Evolutionary conservation across 495 filamentous ascomycete genomes (phyloP), one percentile per base, ranked within the genome.

Genomic region (Daldinia bambusicola): DNA sequence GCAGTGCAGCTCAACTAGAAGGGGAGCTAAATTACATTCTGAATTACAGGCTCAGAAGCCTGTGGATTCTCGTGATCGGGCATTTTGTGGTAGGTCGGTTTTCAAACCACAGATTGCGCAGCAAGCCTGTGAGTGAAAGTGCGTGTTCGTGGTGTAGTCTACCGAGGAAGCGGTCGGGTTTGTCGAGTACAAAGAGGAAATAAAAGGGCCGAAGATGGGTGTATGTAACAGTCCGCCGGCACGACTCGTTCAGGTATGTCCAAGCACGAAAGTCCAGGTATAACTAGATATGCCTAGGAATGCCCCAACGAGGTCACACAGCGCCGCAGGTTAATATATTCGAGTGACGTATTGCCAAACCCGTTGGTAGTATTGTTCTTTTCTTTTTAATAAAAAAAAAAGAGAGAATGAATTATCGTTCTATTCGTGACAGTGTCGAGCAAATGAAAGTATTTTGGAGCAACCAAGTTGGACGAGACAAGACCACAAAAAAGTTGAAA

Each of bases 11-110:
- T 55, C 20, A 61, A 55, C n/a, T 55, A 61, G 38, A 56, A 34
- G 41, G 53, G 40, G 37, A 61, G 59, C 53, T 32, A 55, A 73
- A 67, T 73, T 76, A 78, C 76, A 75, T 78, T 78, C 45, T 73
- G 76, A 61, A 61, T 58, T 38, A 68, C 61, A 55, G 70, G 64
- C 74, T 76, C 76, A 62, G 76, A 63, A 58, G 71, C 72, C 74
- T 76, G 74, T 57, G 63, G 43, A 55, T 70, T 75, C 71, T 66
- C 71, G 71, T 78, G 74, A 43, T 78, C 76, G 74, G 76, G 72
- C 76, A 78, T 78, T 75, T 67, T 67, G 67, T 71, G 57, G 55
- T 73, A 65, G 63, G 69, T 55, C 71, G 68, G 63, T 55, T 48
- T 52, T 61, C 52, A 55, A 68, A 50, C 61, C 74, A 76, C 71